A percentile compares a stretch with the other conserved stretches of the same genome.
phyloP scores from a whole-genome alignment of 2,329 filamentous ascomycete genomes.

The Phialophora verrucosa region DNA sequence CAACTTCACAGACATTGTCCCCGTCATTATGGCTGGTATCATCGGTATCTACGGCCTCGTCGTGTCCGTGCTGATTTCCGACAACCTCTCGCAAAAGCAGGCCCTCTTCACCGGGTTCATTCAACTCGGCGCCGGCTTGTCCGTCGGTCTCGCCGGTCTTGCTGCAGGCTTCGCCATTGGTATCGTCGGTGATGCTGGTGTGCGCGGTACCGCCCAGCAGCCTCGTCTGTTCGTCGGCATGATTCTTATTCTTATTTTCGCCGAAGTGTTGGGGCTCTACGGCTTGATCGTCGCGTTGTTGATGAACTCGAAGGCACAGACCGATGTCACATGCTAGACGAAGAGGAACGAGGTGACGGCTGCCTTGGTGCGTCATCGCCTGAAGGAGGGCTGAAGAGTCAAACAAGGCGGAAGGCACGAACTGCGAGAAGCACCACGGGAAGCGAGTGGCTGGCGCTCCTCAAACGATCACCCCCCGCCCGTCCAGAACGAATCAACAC shows the following conservation, averaged over 20 bases:
- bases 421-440: not conserved
- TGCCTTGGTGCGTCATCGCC: slow-evolving; percentile 32
- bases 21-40: slow-evolving; percentile 97
- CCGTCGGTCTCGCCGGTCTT: slow-evolving; percentile 81
- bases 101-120: slow-evolving; percentile 83
- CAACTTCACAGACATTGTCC: slow-evolving; percentile 33
- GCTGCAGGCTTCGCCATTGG: slow-evolving; percentile 85
- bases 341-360: slow-evolving; percentile 27
- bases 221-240: slow-evolving; percentile 76
- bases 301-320: slow-evolving; percentile 93
- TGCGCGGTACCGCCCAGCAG: slow-evolving; percentile 59
- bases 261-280: slow-evolving; percentile 99
- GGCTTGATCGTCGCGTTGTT: slow-evolving; percentile 97
- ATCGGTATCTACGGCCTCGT: slow-evolving; percentile 98
- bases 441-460: not conserved
- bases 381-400: not conserved
- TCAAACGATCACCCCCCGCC: slow-evolving; percentile 2
- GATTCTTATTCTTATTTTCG: slow-evolving; percentile 99
- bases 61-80: slow-evolving; percentile 85
- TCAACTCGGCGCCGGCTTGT: slow-evolving; percentile 80
- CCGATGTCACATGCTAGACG: slow-evolving; percentile 66
- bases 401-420: slow-evolving; percentile 8
- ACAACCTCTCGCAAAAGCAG: slow-evolving; percentile 73
- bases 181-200: slow-evolving; percentile 70
- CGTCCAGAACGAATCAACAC: slow-evolving; percentile 9